Percentiles rank a stretch among this genome's conserved stretches.
Evolutionary conservation across 169 alveolate species (phyloP).

Genomic region (Plasmodium relictum): DNA sequence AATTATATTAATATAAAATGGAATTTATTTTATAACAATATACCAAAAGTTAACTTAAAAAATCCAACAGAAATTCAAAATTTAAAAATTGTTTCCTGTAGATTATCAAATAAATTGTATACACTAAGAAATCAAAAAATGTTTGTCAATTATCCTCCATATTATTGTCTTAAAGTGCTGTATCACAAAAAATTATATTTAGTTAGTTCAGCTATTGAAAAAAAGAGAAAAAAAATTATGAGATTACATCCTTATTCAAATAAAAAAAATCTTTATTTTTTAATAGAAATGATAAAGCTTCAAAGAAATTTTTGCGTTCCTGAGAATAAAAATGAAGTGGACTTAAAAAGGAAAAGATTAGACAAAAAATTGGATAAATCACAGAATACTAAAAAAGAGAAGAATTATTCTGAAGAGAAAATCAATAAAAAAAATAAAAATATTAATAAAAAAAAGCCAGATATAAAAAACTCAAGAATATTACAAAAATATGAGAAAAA

Average conservation of each 20-base stretch:
- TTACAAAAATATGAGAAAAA: too few species aligned
- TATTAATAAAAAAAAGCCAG: too few species aligned
- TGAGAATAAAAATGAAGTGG: too few species aligned
- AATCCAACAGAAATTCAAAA: constrained; percentile 19
- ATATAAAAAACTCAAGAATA: too few species aligned
- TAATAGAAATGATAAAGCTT: constrained; percentile 23
- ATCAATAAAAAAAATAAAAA: too few species aligned
- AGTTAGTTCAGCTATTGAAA: constrained; percentile 38
- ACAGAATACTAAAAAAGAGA: too few species aligned
- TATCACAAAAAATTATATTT: constrained; percentile 68
- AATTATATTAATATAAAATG: constrained; percentile 49
- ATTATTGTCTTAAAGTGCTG: constrained; percentile 55
- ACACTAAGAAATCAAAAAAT: constrained; percentile 45
- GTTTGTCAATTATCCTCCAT: constrained; percentile 57
- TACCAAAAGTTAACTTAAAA: constrained; percentile 19
- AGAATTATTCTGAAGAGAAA: too few species aligned
- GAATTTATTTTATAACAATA: constrained; percentile 25
- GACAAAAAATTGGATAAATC: too few species aligned
- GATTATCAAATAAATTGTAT: constrained; percentile 55
- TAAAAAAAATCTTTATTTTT: constrained; percentile 9
- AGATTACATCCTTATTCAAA: constrained; percentile 14
- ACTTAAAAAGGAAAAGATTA: too few species aligned
- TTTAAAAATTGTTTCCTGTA: constrained; percentile 8
- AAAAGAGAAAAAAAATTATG: constrained; percentile 40
- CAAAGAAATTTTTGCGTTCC: neutral